Base-by-base conservation (phyloP, 129 eudicot genomes). In the Chrysanthemum lavandulifolium region DNA sequence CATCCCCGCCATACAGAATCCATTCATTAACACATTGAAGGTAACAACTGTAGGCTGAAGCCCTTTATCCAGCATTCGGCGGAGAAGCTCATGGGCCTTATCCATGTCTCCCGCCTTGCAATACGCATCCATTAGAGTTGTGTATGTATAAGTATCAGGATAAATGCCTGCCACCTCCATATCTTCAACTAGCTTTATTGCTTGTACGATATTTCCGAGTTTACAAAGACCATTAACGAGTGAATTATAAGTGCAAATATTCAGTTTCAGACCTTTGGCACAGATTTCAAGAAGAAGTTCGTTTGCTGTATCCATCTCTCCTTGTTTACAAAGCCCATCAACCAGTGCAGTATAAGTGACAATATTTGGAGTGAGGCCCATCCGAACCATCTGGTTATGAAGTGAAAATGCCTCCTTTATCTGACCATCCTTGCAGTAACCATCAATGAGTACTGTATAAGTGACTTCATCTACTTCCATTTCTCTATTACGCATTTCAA, bases 161-260 rank as follows among this genome's bases (percentile, higher is more conserved):
- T 31, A 18, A 29, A 90, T 83, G 53, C 90, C 90, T 11, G 83
- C 82, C 52, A 76, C 80, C 67, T 88, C 96, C 97, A 95, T 88
- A 63, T 90, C 99, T 59, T 85, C 84, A 82, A 86, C 81, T 62
- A 95, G 80, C 77, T 84, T 88, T 63, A 75, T 72, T 23, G 97
- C 99, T 56, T 95, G 89, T 43, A 5, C 49, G 48, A 90, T 77
- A 78, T 86, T 81, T 19, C 96, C 97, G 21, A 77, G 48, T 88
- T 86, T 90, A 76, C 99, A 95, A 45, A 90, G 88, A 12, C 99
- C 99, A 70, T 95, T 90, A 10, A 95, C 78, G 53, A 95, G 99
- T 58, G 97, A 73, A 64, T 90, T 95, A 61, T 91, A 95, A 0
- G 94, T 95, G 83, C 51, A 84, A 60, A 84, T 78, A 82, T 95